A percentile compares a stretch with the other conserved stretches of the same genome.
These are phyloP conservation scores for Lactarius deliciosus DNA, from an alignment of 768 basidiomycete species.

Conservation along the genomic window DNA sequence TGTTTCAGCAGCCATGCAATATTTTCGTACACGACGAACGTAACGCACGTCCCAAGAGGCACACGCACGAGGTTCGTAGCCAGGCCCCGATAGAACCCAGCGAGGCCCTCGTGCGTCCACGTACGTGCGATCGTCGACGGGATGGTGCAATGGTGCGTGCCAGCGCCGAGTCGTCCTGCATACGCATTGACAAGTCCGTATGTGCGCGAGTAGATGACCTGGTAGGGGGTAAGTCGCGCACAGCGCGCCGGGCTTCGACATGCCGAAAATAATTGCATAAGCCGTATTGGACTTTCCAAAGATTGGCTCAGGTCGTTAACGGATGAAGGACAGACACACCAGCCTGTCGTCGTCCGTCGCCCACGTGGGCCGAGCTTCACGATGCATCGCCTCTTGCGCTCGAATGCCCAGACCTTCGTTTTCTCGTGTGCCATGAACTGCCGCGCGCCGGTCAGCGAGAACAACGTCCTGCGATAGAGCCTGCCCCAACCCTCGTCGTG, in stretches of 20 bases:
- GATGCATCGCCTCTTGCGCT: constrained; percentile 66
- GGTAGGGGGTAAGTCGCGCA: constrained; percentile 79
- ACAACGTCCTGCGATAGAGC: constrained; percentile 80
- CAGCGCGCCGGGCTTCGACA: constrained; percentile 78
- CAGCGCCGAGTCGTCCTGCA: constrained; percentile 44
- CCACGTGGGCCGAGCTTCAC: constrained; percentile 59
- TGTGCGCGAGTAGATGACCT: constrained; percentile 91
- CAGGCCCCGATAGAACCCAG: constrained; percentile 67
- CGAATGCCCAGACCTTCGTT: constrained; percentile 88
- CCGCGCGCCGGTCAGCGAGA: constrained; percentile 88
- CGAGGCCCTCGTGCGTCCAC: constrained; percentile 74
- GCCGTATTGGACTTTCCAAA: constrained; percentile 74
- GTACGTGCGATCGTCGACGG: constrained; percentile 76
- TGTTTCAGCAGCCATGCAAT: constrained; percentile 78
- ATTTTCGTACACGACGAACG: constrained; percentile 97
- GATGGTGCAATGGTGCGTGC: constrained; percentile 71
- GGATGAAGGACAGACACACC: too few species aligned
- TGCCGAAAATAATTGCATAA: constrained; percentile 90
- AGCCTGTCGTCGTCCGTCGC: constrained; percentile 79
- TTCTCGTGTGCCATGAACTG: constrained; percentile 98
- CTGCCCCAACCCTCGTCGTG: constrained; percentile 74
- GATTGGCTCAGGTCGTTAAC: neutral
- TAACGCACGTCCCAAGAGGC: constrained; percentile 95
- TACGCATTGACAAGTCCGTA: constrained; percentile 49
- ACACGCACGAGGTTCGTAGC: constrained; percentile 94